Conservation (phyloP, 179 eudicot genomes). For the Spergularia azorica region DNA sequence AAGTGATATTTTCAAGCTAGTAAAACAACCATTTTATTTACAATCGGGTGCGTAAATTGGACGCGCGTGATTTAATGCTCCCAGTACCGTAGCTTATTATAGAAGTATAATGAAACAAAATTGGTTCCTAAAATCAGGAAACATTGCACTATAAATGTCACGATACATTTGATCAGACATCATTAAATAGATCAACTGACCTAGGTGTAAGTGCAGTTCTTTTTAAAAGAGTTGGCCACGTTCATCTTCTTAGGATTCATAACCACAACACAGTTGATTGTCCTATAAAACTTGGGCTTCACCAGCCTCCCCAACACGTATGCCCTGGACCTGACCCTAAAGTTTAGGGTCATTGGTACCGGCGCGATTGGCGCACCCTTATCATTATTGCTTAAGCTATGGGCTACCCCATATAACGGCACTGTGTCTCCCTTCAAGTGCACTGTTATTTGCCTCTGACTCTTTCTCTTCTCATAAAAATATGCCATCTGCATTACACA, state of each 20-base stretch:
- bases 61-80: too few species aligned
- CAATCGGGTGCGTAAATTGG: too few species aligned
- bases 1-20: neutral
- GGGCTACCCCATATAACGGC: conserved; percentile 72
- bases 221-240: conserved; percentile 47
- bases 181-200: neutral
- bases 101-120: neutral
- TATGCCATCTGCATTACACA: conserved; percentile 49
- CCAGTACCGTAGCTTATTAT: too few species aligned
- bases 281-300: conserved; percentile 65
- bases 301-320: conserved; percentile 74
- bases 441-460: conserved; percentile 51
- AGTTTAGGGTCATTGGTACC: conserved; percentile 53
- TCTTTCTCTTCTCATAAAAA: conserved; percentile 69
- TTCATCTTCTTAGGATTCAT: conserved; percentile 74
- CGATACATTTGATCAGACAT: neutral
- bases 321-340: conserved; percentile 63
- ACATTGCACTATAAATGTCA: neutral
- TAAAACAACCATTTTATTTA: too few species aligned
- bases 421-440: conserved; percentile 46
- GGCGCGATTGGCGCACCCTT: conserved; percentile 47
- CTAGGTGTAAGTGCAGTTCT: conserved; percentile 52
- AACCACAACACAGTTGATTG: conserved; percentile 47
- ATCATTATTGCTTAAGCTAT: conserved; percentile 44
- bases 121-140: neutral